Evolutionary conservation across 805 yeast genomes (phyloP).

Genomic region (Barnettozyma sp.): DNA sequence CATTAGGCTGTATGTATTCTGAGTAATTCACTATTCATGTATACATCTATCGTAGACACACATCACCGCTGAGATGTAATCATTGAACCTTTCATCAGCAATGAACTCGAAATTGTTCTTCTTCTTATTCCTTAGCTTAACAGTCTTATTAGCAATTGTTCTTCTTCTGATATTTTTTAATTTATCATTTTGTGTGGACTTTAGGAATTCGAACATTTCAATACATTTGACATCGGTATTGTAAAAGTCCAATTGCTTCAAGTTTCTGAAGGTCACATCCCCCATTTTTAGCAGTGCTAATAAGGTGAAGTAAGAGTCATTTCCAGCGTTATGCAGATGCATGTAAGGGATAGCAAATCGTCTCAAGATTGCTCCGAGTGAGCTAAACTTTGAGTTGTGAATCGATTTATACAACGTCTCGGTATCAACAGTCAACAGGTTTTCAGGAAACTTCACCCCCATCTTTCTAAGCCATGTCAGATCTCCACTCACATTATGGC

Average conservation of each 20-base stretch:
- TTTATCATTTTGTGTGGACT: neutral
- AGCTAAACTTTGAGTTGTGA: slow-evolving; percentile 34
- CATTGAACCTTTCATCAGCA: neutral
- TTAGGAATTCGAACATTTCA: neutral
- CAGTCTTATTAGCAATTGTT: neutral
- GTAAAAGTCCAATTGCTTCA: slow-evolving; percentile 10
- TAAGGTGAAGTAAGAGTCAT: slow-evolving; percentile 61
- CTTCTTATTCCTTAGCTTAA: neutral
- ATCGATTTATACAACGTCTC: slow-evolving; percentile 35
- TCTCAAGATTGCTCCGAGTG: slow-evolving; percentile 40
- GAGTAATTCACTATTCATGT: too few species aligned
- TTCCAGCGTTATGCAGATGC: slow-evolving; percentile 62
- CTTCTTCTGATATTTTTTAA: neutral
- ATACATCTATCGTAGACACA: neutral
- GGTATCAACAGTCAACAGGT: slow-evolving; percentile 39
- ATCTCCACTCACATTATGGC: slow-evolving; percentile 54
- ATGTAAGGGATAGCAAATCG: slow-evolving; percentile 48
- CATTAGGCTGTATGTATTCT: neutral
- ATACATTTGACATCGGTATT: slow-evolving; percentile 4
- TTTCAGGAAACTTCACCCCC: slow-evolving; percentile 41
- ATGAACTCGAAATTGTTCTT: slow-evolving; percentile 4
- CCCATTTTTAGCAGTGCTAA: slow-evolving; percentile 42
- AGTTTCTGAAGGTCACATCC: slow-evolving; percentile 37
- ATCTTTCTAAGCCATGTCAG: slow-evolving; percentile 40
- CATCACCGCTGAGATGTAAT: slow-evolving; percentile 1